Base-by-base conservation (phyloP, 768 basidiomycete genomes). In the Tricholoma furcatifolium region DNA sequence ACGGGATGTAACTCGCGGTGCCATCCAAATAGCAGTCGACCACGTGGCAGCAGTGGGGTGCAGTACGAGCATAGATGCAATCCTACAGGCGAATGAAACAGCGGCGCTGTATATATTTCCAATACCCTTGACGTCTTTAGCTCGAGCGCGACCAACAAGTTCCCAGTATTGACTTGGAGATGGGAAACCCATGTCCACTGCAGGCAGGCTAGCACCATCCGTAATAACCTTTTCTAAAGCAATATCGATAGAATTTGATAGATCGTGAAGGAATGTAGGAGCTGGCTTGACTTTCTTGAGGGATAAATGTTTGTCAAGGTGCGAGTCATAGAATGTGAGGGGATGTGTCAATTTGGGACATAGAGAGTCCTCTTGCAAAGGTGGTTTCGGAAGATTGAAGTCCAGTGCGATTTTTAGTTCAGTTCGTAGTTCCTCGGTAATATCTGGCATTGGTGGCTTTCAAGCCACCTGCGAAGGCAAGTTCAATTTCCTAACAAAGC, bases 311-410 rank as follows among this genome's bases (percentile, higher is more conserved):
- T 53, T 10, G 30, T 53, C 51, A 11, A 53, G 36, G 27, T 53
- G 51, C 18, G 34, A 40, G 44, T 53, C 51, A 12, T 53, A 53
- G 15, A 53, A 53, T 2, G 45, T n/a, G 21, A 47, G 36, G 9
- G 51, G 51, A 0, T 20, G 27, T 24, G 21, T 34, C 12, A 24
- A 47, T 2, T 21, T 8, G 21, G 47, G 38, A 20, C 44, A 45
- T 18, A 11, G 30, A 3, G 15, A 6, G 5, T 40, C 17, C 23
- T 17, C 24, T 17, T 12, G 5, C 17, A 3, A 38, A 30, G 20
- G 38, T 23, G 5, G 7, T 20, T n/a, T n/a, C n/a, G n/a, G n/a
- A 11, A 23, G 47, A 10, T 39, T 30, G 11, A 27, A 39, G 21
- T 43, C 27, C 7, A 57, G 21, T 24, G 39, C 24, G 5, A n/a